Evolutionary conservation across 306 rosid species (phyloP), one percentile per base, ranked within the genome.

Genomic region (Sicyos baderoa): DNA sequence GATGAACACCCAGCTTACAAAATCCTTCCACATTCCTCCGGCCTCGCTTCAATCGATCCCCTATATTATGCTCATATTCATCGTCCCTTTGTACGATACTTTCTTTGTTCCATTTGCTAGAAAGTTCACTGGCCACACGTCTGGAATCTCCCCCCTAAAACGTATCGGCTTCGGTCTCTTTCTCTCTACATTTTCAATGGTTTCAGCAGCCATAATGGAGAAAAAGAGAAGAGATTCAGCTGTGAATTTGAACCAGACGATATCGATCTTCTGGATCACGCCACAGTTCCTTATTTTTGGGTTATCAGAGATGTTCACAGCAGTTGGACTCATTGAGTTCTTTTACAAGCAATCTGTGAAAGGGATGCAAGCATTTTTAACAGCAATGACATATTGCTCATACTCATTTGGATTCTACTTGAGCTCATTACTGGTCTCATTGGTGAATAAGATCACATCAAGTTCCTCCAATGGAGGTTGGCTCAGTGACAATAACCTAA

Each of bases 211-310:
- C 27, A 37, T 90, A 1, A 74, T 77, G 87, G 99, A 94, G 87
- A 82, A 82, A 48, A 88, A 78, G 79, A 81, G 99, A 45, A 86
- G 93, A 74, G 95, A 88, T 21, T 79, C 86, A 9, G 87, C 88
- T 1, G 16, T 87, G 1, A 55, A 77, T 48, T 79, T 18, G 1
- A 69, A 77, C 77, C 27, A 79, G 23, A 88, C 76, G 1, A 5
- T 94, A 45, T 94, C 99, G 19, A 90, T 94, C 23, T 94, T 94
- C 21, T 94, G 99, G 99, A 94, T 94, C 64, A 80, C 99, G 1
- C 99, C 99, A 11, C 99, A 94, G 19, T 94, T 86, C 84, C 78
- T 94, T 37, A 94, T 94, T 51, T 94, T 94, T 70, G 99, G 99
- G 1, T 16, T 94, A 10, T 94, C 99, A 1, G 99, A 94, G 70